Evolutionary conservation across 2,329 filamentous ascomycete genomes (phyloP), one percentile per base, ranked within the genome.

Genomic region (Trichoderma sp.): DNA sequence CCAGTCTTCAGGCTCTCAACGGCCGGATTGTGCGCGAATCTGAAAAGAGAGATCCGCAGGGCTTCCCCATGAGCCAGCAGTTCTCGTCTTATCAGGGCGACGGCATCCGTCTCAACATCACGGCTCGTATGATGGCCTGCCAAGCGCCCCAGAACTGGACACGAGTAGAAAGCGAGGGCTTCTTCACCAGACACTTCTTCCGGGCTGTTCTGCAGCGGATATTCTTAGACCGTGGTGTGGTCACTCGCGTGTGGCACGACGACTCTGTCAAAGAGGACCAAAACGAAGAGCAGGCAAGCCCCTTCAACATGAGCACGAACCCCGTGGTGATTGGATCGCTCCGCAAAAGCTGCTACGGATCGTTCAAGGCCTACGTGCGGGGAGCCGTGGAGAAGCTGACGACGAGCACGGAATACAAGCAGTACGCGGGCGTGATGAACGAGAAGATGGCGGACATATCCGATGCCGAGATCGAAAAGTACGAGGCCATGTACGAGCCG

Each of bases 131-230:
- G 92, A 98, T 98, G 95, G 95, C 95, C 3, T 95, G 97, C 64
- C 96, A 99, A 83, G 96, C 96, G 8, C 95, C 96, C 1, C 87
- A 91, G 73, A 99, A 99, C 83, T 99, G 96, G 96, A 92, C 92
- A 2, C 84, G 86, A 28, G 84, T 87, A 32, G 95, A 97, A 73
- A 97, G 93, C 79, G 92, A 94, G 66, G 86, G 85, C 8, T 99
- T 98, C 83, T 98, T 99, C 84, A 93, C 91, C 0, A 89, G 95
- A 0, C 96, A 99, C 81, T 97, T 96, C 82, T 99, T 92, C 84
- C 92, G 96, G 58, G 93, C 96, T 0, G 86, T 98, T 0, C 85
- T 98, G 26, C 96, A 99, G 81, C 92, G 92, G 72, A 91, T 99
- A n/a, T 94, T 98, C 74, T 86, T 98, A 0, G 96, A 99, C 79